These are phyloP conservation scores for Hyphopichia pseudoburtonii DNA, from an alignment of 1,139 yeast genomes.

Conservation along the genomic window DNA sequence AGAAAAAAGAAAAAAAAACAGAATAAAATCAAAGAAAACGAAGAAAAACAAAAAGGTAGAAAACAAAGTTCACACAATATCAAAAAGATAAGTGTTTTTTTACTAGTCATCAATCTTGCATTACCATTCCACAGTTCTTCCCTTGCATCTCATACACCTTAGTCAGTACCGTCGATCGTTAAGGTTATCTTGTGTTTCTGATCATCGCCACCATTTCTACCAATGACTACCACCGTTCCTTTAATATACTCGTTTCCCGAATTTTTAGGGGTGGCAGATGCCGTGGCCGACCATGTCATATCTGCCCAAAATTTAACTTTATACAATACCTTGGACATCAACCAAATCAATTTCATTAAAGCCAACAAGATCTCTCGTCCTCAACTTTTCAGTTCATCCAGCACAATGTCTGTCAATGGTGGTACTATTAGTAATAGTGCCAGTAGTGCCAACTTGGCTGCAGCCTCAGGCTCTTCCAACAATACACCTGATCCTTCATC, in stretches of 20 bases:
- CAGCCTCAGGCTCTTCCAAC: conserved; percentile 6
- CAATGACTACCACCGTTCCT: conserved; percentile 95
- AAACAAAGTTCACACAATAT: no score
- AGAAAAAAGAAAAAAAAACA: no score
- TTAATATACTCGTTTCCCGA: conserved; percentile 88
- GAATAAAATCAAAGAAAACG: no score
- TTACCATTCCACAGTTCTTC: no score
- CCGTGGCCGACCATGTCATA: conserved; percentile 87
- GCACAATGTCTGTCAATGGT: conserved; percentile 11
- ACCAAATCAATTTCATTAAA: conserved; percentile 31
- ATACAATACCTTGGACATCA: conserved; percentile 46
- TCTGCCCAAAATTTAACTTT: conserved; percentile 75
- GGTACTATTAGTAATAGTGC: conserved; percentile 5
- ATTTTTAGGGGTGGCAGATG: conserved; percentile 87
- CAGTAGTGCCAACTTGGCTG: conserved; percentile 8
- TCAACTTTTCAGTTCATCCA: conserved; percentile 14
- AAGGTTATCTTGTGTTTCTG: no score
- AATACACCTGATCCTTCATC: conserved; percentile 4
- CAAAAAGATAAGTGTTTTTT: no score
- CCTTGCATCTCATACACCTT: no score
- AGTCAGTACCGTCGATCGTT: no score
- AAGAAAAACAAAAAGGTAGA: no score
- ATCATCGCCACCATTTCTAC: no score
- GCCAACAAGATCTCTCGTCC: conserved; percentile 19
- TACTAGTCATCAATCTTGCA: no score